phyloP scores from a whole-genome alignment of 2,329 filamentous ascomycete genomes.

The Sclerotiophoma versabilis region DNA sequence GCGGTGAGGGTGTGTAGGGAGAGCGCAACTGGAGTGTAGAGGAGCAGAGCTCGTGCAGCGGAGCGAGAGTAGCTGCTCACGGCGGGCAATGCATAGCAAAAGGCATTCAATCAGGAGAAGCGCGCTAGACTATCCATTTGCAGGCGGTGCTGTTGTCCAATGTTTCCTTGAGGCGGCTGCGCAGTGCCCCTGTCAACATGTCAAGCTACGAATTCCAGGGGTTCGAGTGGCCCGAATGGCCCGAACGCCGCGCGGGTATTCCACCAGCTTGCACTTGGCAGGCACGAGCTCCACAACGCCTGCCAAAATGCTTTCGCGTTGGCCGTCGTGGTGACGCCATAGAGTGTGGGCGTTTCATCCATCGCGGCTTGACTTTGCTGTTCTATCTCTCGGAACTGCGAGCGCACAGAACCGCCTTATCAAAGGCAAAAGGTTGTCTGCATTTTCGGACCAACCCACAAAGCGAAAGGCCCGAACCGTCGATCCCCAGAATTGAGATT shows the following conservation, averaged over 20 bases:
- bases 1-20: constrained; percentile 29
- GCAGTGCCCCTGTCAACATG: constrained; percentile 16
- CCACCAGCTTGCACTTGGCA: constrained; percentile 4
- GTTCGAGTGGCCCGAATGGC: constrained; percentile 4
- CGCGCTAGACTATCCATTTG: constrained; percentile 14
- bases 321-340: constrained; percentile 15
- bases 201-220: constrained; percentile 14
- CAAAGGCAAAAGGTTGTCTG: neutral
- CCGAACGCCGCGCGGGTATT: constrained; percentile 15
- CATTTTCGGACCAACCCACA: neutral
- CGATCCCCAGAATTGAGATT: constrained; percentile 22
- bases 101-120: constrained; percentile 17
- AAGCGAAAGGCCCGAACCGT: constrained; percentile 7
- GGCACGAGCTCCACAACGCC: constrained; percentile 12
- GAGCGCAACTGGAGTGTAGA: constrained; percentile 32
- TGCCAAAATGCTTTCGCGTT: constrained; percentile 5
- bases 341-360: constrained; percentile 4
- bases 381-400: neutral
- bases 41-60: constrained; percentile 32
- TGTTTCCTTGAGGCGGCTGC: constrained; percentile 8
- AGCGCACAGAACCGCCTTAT: neutral
- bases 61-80: constrained; percentile 39
- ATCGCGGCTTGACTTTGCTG: neutral
- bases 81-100: constrained; percentile 36
- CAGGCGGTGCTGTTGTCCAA: constrained; percentile 9